Evolutionary conservation across 176 grass and related monocot genomes (phyloP), one percentile per base, ranked within the genome.

Genomic region (Aegilops speltoides): DNA sequence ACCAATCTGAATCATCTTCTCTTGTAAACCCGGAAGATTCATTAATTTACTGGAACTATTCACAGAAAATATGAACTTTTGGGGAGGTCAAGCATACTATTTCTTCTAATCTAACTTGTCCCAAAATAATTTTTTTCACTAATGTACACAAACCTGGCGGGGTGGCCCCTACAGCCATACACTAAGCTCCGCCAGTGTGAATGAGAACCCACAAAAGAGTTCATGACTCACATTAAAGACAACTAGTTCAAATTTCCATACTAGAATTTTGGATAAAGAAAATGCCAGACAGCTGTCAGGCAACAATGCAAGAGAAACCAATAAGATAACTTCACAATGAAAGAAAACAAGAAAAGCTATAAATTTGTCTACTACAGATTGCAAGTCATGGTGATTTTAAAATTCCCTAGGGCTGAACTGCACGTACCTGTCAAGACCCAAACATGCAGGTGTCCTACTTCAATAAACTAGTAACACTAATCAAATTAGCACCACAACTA

Each of bases 381-480:
- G 61, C 79, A 66, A 41, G 41, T 80, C 38, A 32, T 31, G 16
- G 38, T 67, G 29, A 69, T 54, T 19, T 54, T 2, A 25, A 29
- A 45, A 67, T 48, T 28, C 29, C 63, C 64, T 29, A 81, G 4
- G 62, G 38, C 25, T 15, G 15, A 56, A 19, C 29, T 87, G 40
- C 26, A 81, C 66, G 28, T 19, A 43, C 15, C 28, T 66, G 31
- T 32, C 59, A 56, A 52, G 59, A 77, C 48, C 41, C 8, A 17
- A 81, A 64, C 78, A 81, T 81, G 22, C 31, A 65, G 10, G 40
- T 81, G n/a, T 24, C 40, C 56, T 37, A 45, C 64, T 70, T 79
- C 17, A 79, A 22, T 32, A 74, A 15, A 48, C 45, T 48, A 48
- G 4, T 48, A 48, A 13, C 45, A 48, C 45, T 5, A 48, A 46